A percentile compares a stretch with the other conserved stretches of the same genome.
phyloP scores from a whole-genome alignment of 208 protist genomes.

The Acanthamoeba sp. region DNA sequence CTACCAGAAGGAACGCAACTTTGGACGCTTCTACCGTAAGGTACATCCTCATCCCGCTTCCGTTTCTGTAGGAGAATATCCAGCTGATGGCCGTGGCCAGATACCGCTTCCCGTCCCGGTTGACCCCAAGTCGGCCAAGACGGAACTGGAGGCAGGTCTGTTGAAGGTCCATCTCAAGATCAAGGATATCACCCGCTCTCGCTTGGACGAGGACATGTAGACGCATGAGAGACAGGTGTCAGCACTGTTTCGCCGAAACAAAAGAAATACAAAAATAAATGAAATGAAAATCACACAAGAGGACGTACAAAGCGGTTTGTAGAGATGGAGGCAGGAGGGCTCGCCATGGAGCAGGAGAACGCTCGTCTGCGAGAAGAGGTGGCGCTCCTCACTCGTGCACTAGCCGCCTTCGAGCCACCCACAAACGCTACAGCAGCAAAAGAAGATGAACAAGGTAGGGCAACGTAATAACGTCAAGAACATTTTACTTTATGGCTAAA shows the following conservation, averaged over 20 bases:
- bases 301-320: too few species aligned
- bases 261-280: too few species aligned
- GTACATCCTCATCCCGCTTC: neutral
- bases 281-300: too few species aligned
- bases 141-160: neutral
- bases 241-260: too few species aligned
- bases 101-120: neutral
- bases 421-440: neutral
- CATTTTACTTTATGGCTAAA: constrained; percentile 3
- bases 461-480: neutral
- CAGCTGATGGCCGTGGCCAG: neutral
- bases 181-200: neutral
- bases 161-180: neutral
- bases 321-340: too few species aligned
- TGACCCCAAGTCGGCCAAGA: neutral
- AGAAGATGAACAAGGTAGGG: neutral
- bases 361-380: neutral
- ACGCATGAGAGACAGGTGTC: too few species aligned
- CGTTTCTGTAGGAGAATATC: too few species aligned
- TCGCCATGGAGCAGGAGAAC: neutral
- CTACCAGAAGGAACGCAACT: constrained; percentile 47
- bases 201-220: too few species aligned
- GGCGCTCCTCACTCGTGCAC: neutral
- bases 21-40: constrained; percentile 33
- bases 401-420: neutral